Evolutionary conservation across 1,284 basidiomycete species (phyloP), one percentile per base, ranked within the genome.

Genomic region (Naganishia albida): DNA sequence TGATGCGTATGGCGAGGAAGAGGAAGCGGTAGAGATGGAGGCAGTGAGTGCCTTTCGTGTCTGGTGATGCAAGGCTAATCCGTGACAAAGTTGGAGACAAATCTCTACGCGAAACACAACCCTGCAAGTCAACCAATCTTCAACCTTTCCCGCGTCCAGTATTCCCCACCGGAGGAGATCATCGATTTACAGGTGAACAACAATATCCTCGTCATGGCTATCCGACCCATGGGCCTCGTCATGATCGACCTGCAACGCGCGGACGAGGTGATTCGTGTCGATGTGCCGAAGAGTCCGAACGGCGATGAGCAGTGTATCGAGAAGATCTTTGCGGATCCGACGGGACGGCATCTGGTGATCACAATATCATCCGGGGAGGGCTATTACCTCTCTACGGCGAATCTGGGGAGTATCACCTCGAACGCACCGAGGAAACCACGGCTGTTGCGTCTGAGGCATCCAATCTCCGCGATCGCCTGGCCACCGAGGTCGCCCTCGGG

Each of bases 391-490:
- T 93, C 84, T 71, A 72, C 43, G 72, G 73, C 3, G 72, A 75
- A 53, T 25, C 46, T 66, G 13, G 7, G 40, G 7, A 25, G 39
- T 50, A 51, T 63, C n/a, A 51, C 42, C 15, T 13, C 49, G 3
- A 34, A 49, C 7, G 15, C 26, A 43, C 44, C 39, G 13, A 42
- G 43, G 7, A 44, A 56, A 48, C 44, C 49, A 13, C 49, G 39
- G 3, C 49, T 64, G 71, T 0, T 69, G 70, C 13, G 70, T 72
- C 12, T 77, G 84, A 86, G 68, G 85, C 84, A 23, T 88, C 88
- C 91, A 71, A 88, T 98, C 69, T 91, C 94, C 73, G 88, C 91
- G 68, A 83, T 97, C n/a, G 91, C 91, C 0, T 98, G 95, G 95
- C 93, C 93, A 72, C 84, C 85, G 18, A 85, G 86, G 1, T 82